Base-by-base conservation (phyloP, 2,329 filamentous ascomycete species). In the Neonectria coccinea region DNA sequence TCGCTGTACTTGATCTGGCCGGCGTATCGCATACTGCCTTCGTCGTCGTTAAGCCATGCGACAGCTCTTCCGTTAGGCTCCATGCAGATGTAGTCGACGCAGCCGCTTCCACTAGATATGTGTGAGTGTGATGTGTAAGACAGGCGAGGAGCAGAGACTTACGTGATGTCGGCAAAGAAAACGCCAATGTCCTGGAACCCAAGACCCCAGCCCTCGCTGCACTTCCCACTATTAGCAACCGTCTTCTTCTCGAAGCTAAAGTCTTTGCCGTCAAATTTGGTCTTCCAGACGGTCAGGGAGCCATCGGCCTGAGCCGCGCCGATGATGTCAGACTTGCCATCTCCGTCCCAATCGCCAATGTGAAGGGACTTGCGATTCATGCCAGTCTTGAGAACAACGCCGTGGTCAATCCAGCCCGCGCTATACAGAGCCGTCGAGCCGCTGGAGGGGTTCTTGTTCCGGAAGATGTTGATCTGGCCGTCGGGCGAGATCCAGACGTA, bases 1-100 rank as follows among this genome's bases (percentile, higher is more conserved):
- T 16, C 22, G 4, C 20, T 5, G 14, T 27, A 25, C 45, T 48
- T 48, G 22, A 78, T 66, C 69, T 78, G 75, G n/a, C 59, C 70
- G 12, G 36, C 36, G 6, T 16, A 39, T 7, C 36, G 36, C 36
- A 16, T 39, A 2, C 14, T 39, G 14, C 36, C 36, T 14, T 39
- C 14, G 36, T 16, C 3, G 36, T 39, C 36, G 36, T 39, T 16
- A 1, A 39, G 14, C 14, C 14, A 39, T 39, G 36, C 14, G 7
- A 39, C 36, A 39, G 36, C 36, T 39, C 36, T 16, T 14, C 36
- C 36, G 5, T 16, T 16, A 14, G 14, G 36, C 6, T 39, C 36
- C 36, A 39, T 39, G 36, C 14, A 39, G 36, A 39, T 39, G 7
- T 16, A 39, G 36, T 39, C 36, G 36, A 39, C 36, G 36, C 36